Base-by-base conservation (phyloP, 805 yeast genomes). In the Millerozyma acaciae region DNA sequence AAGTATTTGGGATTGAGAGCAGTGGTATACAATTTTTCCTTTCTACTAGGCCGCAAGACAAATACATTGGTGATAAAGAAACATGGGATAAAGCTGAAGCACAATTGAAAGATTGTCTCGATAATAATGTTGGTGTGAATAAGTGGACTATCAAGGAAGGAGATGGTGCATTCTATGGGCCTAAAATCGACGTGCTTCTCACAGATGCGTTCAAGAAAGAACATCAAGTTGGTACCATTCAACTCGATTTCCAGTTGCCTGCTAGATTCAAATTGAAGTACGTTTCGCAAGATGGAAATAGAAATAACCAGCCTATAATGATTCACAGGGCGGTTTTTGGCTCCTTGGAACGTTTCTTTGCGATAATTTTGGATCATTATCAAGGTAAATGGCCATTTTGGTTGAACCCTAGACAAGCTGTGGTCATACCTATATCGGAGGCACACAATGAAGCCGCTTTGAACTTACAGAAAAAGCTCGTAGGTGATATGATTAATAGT, bases 121-220 rank as follows among this genome's bases (percentile, higher is more conserved):
- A 80, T 32, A 47, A 57, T 8, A 45, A 58, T 2, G 48, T 55
- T 10, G 63, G 64, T 9, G 60, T 70, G 8, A 79, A 79, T 1
- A 62, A 68, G 26, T 89, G 96, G 94, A 53, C 70, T 12, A 47
- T 85, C 6, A 79, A 88, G 44, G 85, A 79, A 41, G 96, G 94
- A n/a, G 99, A 93, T 57, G 98, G 98, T 21, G 99, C 93, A 1
- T 83, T 83, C 51, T 93, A 93, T 62, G 98, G 98, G 0, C 98
- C 98, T 18, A 90, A 90, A 53, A 87, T 93, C 40, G 98, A 93
- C 57, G 73, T 93, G 27, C 65, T 85, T 33, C 75, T 93, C 33
- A 76, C 76, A 6, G 98, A 93, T 60, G 80, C 83, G 20, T 76
- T 73, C 31, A 83, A 80, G 1, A 88, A 87, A 47, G 73, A 76